A percentile compares a stretch with the other conserved stretches of the same genome.
phyloP scores from a whole-genome alignment of 805 yeast genomes.

The Komagataella ulmi region DNA sequence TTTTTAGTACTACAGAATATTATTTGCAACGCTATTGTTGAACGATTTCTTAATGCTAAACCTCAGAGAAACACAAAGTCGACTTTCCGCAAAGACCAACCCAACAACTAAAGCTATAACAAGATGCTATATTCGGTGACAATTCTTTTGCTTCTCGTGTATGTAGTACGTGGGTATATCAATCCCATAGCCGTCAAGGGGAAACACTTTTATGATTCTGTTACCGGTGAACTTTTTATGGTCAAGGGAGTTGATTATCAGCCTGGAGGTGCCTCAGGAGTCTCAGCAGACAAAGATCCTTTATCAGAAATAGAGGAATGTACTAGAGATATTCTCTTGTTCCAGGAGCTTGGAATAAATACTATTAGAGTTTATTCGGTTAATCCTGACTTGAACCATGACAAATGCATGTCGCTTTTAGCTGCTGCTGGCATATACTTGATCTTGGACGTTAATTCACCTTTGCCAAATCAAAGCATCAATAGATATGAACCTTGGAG shows the following conservation, averaged over 20 bases:
- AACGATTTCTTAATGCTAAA: background rate
- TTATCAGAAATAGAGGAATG: constrained; percentile 44
- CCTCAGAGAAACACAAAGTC: background rate
- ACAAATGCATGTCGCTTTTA: constrained; percentile 53
- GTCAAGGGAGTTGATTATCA: constrained; percentile 89
- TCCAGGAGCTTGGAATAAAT: constrained; percentile 58
- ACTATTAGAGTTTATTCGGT: constrained; percentile 68
- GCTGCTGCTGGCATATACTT: constrained; percentile 65
- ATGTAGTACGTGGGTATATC: constrained; percentile 5
- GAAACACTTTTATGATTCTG: constrained; percentile 61
- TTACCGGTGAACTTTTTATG: constrained; percentile 67
- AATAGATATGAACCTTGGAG: constrained; percentile 38
- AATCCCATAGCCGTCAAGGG: constrained; percentile 61
- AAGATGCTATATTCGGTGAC: background rate
- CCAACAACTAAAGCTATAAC: background rate
- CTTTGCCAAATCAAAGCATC: constrained; percentile 52
- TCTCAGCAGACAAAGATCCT: constrained; percentile 49
- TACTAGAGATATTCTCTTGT: constrained; percentile 52
- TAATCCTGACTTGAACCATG: constrained; percentile 58
- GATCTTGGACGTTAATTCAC: constrained; percentile 64
- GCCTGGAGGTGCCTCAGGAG: constrained; percentile 87
- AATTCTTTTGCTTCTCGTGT: background rate
- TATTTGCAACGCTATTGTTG: background rate
- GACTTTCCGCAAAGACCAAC: background rate
- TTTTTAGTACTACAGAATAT: background rate